Evolutionary conservation across 345 rosid genomes (phyloP).

Genomic region (Schrenkiella parvula): DNA sequence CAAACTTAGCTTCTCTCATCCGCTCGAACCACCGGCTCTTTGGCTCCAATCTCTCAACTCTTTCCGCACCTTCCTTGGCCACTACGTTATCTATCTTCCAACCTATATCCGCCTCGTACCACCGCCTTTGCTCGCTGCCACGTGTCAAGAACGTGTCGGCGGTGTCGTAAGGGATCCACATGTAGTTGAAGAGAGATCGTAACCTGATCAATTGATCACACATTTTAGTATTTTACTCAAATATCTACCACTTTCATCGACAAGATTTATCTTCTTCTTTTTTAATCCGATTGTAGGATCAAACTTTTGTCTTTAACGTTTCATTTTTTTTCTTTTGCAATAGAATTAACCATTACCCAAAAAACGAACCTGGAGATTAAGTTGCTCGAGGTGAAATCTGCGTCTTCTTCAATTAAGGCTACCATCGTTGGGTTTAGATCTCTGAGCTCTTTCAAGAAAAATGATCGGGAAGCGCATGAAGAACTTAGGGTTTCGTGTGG

Average conservation of each 20-base stretch:
- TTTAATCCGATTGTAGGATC: neutral
- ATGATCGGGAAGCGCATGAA: conserved; percentile 19
- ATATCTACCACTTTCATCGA: neutral
- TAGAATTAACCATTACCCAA: neutral
- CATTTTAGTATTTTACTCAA: neutral
- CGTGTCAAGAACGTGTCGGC: conserved; percentile 66
- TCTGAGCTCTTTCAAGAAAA: conserved; percentile 59
- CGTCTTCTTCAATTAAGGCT: conserved; percentile 76
- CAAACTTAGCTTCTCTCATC: conserved; percentile 58
- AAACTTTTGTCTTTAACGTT: too few relatives aligned
- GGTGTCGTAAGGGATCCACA: conserved; percentile 91
- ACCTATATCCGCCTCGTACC: conserved; percentile 72
- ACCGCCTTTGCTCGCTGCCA: conserved; percentile 70
- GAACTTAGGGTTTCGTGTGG: conserved; percentile 59
- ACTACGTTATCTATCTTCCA: conserved; percentile 92
- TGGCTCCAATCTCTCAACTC: conserved; percentile 74
- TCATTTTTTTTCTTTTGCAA: too few relatives aligned
- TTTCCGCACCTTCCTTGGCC: conserved; percentile 63
- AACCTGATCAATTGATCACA: conserved; percentile 29
- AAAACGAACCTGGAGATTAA: conserved; percentile 37
- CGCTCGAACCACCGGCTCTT: conserved; percentile 72
- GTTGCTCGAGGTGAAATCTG: conserved; percentile 62
- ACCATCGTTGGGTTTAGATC: conserved; percentile 64
- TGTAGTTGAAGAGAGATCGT: conserved; percentile 64
- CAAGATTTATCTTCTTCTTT: neutral